A percentile compares a stretch with the other conserved stretches of the same genome.
These are phyloP conservation scores for Hymenotorrendiella dingleyae DNA, from an alignment of 2,329 filamentous ascomycete genomes.

Conservation along the genomic window DNA sequence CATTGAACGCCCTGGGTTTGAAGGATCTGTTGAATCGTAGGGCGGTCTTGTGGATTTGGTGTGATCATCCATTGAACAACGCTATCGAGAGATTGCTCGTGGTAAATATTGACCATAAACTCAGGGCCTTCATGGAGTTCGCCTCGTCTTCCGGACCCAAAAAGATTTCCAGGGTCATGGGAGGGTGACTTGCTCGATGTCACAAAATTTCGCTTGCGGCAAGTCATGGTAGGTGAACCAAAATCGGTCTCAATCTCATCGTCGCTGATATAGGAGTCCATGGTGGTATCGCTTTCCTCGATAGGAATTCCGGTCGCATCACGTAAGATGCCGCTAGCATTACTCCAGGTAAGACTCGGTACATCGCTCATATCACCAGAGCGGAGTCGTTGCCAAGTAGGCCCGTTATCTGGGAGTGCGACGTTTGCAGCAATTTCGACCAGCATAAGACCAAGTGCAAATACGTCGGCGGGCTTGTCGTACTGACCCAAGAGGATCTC, in stretches of 20 bases:
- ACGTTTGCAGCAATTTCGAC: slow-evolving; percentile 94
- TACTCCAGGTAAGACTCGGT: slow-evolving; percentile 79
- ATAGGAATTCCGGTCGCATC: slow-evolving; percentile 69
- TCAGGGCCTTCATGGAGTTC: slow-evolving; percentile 66
- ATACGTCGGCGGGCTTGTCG: slow-evolving; percentile 89
- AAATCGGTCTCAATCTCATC: slow-evolving; percentile 35
- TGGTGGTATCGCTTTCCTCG: slow-evolving; percentile 28
- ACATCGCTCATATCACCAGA: slow-evolving; percentile 86
- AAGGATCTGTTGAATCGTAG: slow-evolving; percentile 68
- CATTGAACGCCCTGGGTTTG: slow-evolving; percentile 69
- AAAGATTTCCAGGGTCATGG: slow-evolving; percentile 31
- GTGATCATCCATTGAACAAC: slow-evolving; percentile 86
- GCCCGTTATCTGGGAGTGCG: slow-evolving; percentile 85
- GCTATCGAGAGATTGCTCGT: slow-evolving; percentile 72
- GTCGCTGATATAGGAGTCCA: slow-evolving; percentile 33
- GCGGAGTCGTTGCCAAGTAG: slow-evolving; percentile 83
- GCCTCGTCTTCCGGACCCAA: slow-evolving; percentile 38
- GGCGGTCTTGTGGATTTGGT: slow-evolving; percentile 66
- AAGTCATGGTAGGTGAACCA: slow-evolving; percentile 30
- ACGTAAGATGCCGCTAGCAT: slow-evolving; percentile 61
- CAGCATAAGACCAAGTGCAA: slow-evolving; percentile 89
- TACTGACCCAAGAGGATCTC: slow-evolving; percentile 83
- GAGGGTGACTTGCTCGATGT: slow-evolving; percentile 27
- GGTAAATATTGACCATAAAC: slow-evolving; percentile 78
- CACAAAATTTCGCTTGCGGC: slow-evolving; percentile 25